These are phyloP conservation scores for Elongisporangium prolatum DNA, from an alignment of 352 stramenopile genomes.

Conservation along the genomic window DNA sequence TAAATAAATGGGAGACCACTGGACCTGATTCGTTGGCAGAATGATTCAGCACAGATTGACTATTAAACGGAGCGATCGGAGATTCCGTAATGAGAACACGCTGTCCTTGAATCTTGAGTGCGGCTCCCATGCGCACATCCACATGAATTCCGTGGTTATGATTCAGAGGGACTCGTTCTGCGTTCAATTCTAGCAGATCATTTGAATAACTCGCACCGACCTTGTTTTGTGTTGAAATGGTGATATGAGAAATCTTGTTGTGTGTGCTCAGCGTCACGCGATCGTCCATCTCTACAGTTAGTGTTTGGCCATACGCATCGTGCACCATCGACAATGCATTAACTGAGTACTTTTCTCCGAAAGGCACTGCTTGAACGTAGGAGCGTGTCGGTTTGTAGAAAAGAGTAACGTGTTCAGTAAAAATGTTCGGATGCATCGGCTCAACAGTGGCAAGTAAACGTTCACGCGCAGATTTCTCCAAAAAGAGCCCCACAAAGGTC, in stretches of 20 bases:
- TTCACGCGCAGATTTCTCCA: constrained; percentile 22
- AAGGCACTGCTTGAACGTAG: constrained; percentile 37
- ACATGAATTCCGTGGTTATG: constrained; percentile 19
- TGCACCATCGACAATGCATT: constrained; percentile 32
- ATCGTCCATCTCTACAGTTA: constrained; percentile 43
- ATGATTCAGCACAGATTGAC: not conserved
- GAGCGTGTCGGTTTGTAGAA: constrained; percentile 52
- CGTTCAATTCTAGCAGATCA: constrained; percentile 32
- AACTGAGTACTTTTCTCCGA: constrained; percentile 35
- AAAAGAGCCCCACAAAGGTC: constrained; percentile 52
- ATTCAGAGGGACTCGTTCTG: constrained; percentile 8
- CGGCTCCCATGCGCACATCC: constrained; percentile 21
- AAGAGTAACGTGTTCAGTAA: constrained; percentile 63
- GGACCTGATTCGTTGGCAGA: not conserved
- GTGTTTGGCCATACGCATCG: constrained; percentile 34
- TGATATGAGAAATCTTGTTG: constrained; percentile 68
- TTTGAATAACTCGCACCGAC: constrained; percentile 67
- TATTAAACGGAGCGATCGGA: constrained; percentile 17
- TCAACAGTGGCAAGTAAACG: constrained; percentile 29
- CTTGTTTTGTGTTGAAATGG: constrained; percentile 37
- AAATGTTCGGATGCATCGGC: constrained; percentile 26
- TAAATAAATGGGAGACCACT: constrained; percentile 13
- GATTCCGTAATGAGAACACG: constrained; percentile 22
- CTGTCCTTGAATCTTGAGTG: constrained; percentile 36
- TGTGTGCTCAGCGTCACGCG: constrained; percentile 22